Evolutionary conservation across 106 monocot genomes (phyloP).

Genomic region (Allium cepa): DNA sequence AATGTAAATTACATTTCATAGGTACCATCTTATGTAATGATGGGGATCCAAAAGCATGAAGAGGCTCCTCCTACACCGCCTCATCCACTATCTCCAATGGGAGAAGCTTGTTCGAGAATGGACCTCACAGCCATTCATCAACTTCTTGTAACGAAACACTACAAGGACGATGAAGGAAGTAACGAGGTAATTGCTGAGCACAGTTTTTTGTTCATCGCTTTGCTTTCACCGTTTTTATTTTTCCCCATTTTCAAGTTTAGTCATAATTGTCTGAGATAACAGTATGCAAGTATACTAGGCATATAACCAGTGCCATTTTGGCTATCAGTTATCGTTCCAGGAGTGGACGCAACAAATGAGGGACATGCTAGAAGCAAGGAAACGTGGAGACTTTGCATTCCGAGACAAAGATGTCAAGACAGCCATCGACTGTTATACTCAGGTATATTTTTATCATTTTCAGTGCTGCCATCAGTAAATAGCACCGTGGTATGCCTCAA

Average conservation of each 20-base stretch:
- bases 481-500: too few species aligned
- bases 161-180: slow-evolving; percentile 89
- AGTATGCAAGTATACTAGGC: too few species aligned
- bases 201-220: not conserved
- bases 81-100: slow-evolving; percentile 73
- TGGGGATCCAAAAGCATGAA: slow-evolving; percentile 64
- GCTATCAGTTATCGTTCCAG: slow-evolving; percentile 75
- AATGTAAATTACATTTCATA: slow-evolving; percentile 9
- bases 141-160: slow-evolving; percentile 68
- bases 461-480: too few species aligned
- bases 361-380: slow-evolving; percentile 83
- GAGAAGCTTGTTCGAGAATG: slow-evolving; percentile 93
- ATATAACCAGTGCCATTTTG: not conserved
- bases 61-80: slow-evolving; percentile 45
- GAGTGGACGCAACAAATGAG: slow-evolving; percentile 96
- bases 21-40: slow-evolving; percentile 91
- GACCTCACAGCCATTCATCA: slow-evolving; percentile 97
- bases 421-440: slow-evolving; percentile 80
- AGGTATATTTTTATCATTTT: slow-evolving; percentile 34
- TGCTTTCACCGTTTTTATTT: not conserved
- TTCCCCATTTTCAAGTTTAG: too few species aligned
- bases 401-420: slow-evolving; percentile 83
- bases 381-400: slow-evolving; percentile 82
- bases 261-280: too few species aligned
- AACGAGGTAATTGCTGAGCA: slow-evolving; percentile 56